Percentiles rank a stretch among this genome's conserved stretches.
phyloP scores from a whole-genome alignment of 305 asterid genomes.

The Fraxinus greggii region DNA sequence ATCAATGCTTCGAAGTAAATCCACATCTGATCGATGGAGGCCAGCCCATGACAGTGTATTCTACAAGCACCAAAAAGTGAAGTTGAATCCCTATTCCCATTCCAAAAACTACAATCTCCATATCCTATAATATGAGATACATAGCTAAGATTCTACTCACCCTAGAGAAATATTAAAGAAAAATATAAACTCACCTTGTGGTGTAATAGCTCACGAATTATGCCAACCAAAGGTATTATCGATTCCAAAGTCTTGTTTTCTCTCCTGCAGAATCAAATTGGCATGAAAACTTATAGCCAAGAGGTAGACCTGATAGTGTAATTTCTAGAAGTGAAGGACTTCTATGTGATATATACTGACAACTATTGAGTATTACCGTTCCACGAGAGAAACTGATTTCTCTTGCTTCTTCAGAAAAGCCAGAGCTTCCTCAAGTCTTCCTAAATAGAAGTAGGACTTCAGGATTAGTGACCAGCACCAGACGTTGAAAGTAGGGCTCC shows the following conservation, averaged over 20 bases:
- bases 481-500: constrained; percentile 52
- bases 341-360: constrained; percentile 17
- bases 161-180: constrained; percentile 11
- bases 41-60: not conserved
- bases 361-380: constrained; percentile 43
- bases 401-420: constrained; percentile 73
- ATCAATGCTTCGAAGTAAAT: not conserved
- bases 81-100: not conserved
- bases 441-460: constrained; percentile 72
- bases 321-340: not conserved
- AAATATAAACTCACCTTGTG: constrained; percentile 65
- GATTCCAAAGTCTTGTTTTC: constrained; percentile 55
- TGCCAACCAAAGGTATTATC: constrained; percentile 63
- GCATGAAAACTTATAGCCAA: constrained; percentile 23
- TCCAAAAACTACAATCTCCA: not conserved
- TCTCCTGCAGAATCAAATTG: constrained; percentile 41
- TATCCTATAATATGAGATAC: not conserved
- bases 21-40: not conserved
- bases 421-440: constrained; percentile 86
- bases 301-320: not conserved
- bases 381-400: constrained; percentile 40
- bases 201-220: constrained; percentile 63
- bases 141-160: not conserved
- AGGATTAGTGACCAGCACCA: constrained; percentile 66
- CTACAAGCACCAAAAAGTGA: not conserved